phyloP scores from a whole-genome alignment of 306 rosid species.

The Rosa rugosa region DNA sequence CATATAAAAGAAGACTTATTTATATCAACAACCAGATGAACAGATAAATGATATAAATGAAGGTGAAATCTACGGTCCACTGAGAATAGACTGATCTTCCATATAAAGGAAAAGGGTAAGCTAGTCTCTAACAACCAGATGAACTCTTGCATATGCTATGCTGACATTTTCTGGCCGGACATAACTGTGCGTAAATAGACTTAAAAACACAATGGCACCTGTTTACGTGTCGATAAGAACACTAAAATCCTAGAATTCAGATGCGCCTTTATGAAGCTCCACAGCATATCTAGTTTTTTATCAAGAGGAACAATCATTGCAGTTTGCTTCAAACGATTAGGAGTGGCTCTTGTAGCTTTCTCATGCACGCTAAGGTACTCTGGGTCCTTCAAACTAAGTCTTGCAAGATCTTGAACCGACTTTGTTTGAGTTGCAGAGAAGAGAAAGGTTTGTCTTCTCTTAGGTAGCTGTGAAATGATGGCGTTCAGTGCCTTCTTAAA shows the following conservation, averaged over 20 bases:
- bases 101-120: neutral
- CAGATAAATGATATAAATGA: neutral
- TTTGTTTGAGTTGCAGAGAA: conserved; percentile 96
- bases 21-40: neutral
- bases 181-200: neutral
- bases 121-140: neutral
- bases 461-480: conserved; percentile 84
- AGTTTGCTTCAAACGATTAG: conserved; percentile 68
- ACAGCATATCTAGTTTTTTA: conserved; percentile 77
- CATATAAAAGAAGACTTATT: neutral
- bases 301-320: conserved; percentile 76
- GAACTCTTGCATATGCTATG: conserved; percentile 1
- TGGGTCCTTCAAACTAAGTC: conserved; percentile 95
- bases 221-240: conserved; percentile 86
- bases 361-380: conserved; percentile 92
- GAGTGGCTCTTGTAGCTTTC: conserved; percentile 82
- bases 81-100: neutral
- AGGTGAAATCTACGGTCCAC: conserved; percentile 4
- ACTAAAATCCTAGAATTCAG: conserved; percentile 75
- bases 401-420: conserved; percentile 82
- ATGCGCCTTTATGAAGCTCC: conserved; percentile 92
- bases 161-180: neutral
- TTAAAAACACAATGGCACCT: conserved; percentile 41
- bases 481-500: conserved; percentile 79
- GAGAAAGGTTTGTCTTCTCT: conserved; percentile 80